Conservation (phyloP, 768 basidiomycete genomes). For the Sistotremastrum suecicum region DNA sequence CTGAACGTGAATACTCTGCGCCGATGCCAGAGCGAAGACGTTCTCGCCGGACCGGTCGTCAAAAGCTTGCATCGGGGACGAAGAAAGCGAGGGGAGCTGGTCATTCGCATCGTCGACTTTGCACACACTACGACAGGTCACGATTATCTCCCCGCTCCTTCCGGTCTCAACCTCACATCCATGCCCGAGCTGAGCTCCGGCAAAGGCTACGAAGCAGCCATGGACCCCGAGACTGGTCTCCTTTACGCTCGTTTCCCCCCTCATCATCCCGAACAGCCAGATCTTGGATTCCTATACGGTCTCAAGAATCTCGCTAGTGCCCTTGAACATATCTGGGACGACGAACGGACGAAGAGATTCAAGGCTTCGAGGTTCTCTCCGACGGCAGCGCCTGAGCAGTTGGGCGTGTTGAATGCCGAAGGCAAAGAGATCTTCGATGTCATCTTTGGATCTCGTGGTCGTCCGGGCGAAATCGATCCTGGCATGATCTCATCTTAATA, state of each 20-base stretch:
- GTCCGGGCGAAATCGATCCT: conserved; percentile 38
- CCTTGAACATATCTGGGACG: conserved; percentile 77
- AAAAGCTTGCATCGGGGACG: conserved; percentile 45
- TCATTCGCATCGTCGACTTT: conserved; percentile 95
- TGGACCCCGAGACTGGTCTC: conserved; percentile 71
- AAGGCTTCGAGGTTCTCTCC: conserved; percentile 49
- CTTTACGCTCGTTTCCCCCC: conserved; percentile 92
- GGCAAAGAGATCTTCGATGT: conserved; percentile 72
- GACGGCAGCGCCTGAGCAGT: conserved; percentile 28
- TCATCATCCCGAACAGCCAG: conserved; percentile 76
- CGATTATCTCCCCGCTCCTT: conserved; percentile 68
- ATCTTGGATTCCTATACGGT: conserved; percentile 89
- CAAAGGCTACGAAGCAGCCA: conserved; percentile 69
- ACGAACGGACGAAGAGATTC: conserved; percentile 60
- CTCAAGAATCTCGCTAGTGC: conserved; percentile 66
- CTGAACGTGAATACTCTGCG: conserved; percentile 31
- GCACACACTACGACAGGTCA: conserved; percentile 94
- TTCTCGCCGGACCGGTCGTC: conserved; percentile 50
- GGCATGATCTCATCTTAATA: conserved; percentile 64
- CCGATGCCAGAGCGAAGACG: conserved; percentile 69
- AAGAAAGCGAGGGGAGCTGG: conserved; percentile 79
- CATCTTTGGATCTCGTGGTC: conserved; percentile 38
- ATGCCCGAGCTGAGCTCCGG: conserved; percentile 35
- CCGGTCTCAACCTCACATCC: conserved; percentile 23
- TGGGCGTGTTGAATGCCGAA: conserved; percentile 51